Percentiles rank a stretch among this genome's conserved stretches.
These are phyloP conservation scores for Salvia hispanica DNA, from an alignment of 257 asterid genomes.

Conservation along the genomic window DNA sequence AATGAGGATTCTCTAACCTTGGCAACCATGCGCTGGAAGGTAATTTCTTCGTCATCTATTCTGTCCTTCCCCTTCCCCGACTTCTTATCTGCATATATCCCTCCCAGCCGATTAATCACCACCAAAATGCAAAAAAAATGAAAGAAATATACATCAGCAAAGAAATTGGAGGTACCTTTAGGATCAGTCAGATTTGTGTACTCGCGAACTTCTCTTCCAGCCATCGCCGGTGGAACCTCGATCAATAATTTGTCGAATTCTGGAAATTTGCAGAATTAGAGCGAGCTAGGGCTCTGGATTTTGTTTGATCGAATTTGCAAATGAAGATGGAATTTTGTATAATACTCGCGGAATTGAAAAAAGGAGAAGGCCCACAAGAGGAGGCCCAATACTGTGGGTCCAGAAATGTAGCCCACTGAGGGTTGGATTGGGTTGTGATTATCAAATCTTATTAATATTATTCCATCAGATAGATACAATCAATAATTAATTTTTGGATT, in stretches of 20 bases:
- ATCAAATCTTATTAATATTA: too few species aligned
- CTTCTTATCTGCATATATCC: conserved; percentile 58
- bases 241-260: neutral
- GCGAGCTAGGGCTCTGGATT: conserved; percentile 29
- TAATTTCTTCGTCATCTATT: conserved; percentile 82
- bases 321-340: neutral
- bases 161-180: conserved; percentile 52
- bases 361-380: conserved; percentile 28
- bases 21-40: conserved; percentile 97
- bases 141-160: neutral
- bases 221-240: conserved; percentile 44
- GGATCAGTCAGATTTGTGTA: conserved; percentile 96
- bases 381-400: conserved; percentile 33
- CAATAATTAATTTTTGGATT: too few species aligned
- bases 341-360: neutral
- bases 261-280: conserved; percentile 16
- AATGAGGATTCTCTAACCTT: conserved; percentile 85
- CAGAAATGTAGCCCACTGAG: neutral
- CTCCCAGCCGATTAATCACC: neutral
- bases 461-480: too few species aligned
- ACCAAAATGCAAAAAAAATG: neutral
- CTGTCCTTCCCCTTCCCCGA: conserved; percentile 86
- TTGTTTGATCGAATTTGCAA: neutral
- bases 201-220: conserved; percentile 96
- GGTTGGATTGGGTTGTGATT: neutral